Percentiles rank a stretch among this genome's conserved stretches.
These are phyloP conservation scores for Fomitopsis serialis DNA, from an alignment of 768 basidiomycete genomes.

Conservation along the genomic window DNA sequence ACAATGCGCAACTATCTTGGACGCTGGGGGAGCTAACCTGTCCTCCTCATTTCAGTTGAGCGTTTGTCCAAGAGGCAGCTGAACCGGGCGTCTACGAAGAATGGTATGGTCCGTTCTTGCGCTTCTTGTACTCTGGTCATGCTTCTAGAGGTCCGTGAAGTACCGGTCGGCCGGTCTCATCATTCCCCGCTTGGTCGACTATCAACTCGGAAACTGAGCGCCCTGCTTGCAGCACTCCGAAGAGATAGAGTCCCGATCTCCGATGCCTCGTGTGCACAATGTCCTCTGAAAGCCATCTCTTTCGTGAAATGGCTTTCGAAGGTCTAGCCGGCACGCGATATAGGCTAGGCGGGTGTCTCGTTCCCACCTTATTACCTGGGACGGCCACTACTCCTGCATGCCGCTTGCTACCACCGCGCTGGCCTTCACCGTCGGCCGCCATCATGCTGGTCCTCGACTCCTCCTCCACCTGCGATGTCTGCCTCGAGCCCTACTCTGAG, in stretches of 20 bases:
- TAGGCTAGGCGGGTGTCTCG: constrained; percentile 23
- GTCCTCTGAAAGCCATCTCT: constrained; percentile 13
- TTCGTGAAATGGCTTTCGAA: constrained; percentile 13
- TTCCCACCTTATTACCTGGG: constrained; percentile 17
- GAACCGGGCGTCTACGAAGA: neutral
- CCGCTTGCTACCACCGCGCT: constrained; percentile 17
- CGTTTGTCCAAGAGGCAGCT: neutral
- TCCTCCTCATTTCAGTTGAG: neutral
- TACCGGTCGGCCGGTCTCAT: constrained; percentile 14
- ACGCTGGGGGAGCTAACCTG: neutral
- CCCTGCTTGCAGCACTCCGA: constrained; percentile 3
- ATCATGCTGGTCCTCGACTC: constrained; percentile 64
- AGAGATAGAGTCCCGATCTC: constrained; percentile 22
- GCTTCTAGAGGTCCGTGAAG: constrained; percentile 10
- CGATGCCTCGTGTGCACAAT: constrained; percentile 16
- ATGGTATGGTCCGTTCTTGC: neutral
- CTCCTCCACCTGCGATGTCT: constrained; percentile 71
- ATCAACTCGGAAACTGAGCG: constrained; percentile 10
- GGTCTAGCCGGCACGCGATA: constrained; percentile 24
- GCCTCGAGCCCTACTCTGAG: constrained; percentile 57
- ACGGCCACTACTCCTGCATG: constrained; percentile 1
- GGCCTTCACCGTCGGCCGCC: constrained; percentile 21
- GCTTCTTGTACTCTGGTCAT: neutral
- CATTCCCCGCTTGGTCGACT: constrained; percentile 10
- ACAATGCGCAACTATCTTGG: neutral